phyloP scores from a whole-genome alignment of 2,329 filamentous ascomycete species.

The Fusarium sp. region DNA sequence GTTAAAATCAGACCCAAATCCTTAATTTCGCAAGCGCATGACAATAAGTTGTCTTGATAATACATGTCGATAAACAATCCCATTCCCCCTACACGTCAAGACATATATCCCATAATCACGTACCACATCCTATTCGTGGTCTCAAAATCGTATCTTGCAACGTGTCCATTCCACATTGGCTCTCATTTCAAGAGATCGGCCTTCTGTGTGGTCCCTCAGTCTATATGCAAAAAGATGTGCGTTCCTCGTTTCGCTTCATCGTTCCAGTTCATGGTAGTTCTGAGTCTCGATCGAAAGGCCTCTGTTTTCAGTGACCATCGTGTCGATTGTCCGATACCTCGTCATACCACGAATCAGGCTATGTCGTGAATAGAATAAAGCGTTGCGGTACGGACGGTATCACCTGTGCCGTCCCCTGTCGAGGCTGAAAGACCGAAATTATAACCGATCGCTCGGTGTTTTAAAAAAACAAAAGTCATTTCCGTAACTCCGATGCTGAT shows the following conservation, averaged over 20 bases:
- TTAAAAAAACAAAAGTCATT: constrained; percentile 44
- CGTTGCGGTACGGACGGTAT: constrained; percentile 9
- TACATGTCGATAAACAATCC: constrained; percentile 44
- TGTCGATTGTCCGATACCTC: constrained; percentile 13
- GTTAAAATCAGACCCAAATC: constrained; percentile 29
- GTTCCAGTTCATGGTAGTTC: neutral
- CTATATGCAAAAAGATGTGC: constrained; percentile 44
- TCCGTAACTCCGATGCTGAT: constrained; percentile 53
- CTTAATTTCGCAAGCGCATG: constrained; percentile 35
- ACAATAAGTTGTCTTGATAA: constrained; percentile 42
- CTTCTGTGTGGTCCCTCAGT: constrained; percentile 40
- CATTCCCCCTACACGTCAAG: constrained; percentile 33
- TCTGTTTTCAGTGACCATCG: constrained; percentile 36
- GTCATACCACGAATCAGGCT: neutral
- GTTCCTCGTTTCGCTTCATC: constrained; percentile 34
- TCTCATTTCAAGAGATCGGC: constrained; percentile 34
- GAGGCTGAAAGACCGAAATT: constrained; percentile 42
- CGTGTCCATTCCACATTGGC: constrained; percentile 30
- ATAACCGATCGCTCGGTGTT: constrained; percentile 37
- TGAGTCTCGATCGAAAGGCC: constrained; percentile 9
- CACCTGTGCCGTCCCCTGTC: constrained; percentile 32
- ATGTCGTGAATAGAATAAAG: constrained; percentile 12
- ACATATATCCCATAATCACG: constrained; percentile 38
- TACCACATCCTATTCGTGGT: constrained; percentile 36
- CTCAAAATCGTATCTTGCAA: constrained; percentile 36